phyloP scores from a whole-genome alignment of 2,329 filamentous ascomycete genomes.

The Fusarium drepaniforme region DNA sequence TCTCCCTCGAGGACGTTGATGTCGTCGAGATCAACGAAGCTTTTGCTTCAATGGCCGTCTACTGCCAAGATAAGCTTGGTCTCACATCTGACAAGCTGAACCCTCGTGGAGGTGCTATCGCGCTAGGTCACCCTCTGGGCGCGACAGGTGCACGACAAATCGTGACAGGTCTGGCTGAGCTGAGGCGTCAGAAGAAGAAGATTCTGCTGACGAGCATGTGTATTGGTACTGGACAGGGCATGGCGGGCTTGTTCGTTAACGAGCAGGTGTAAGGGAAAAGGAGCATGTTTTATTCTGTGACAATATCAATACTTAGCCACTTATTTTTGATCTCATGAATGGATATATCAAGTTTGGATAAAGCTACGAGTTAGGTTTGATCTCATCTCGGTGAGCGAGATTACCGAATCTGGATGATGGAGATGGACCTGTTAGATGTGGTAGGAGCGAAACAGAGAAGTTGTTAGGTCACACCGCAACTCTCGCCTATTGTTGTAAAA shows the following conservation, averaged over 20 bases:
- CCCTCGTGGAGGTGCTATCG: slow-evolving; percentile 84
- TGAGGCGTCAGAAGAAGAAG: slow-evolving; percentile 88
- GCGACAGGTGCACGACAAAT: slow-evolving; percentile 85
- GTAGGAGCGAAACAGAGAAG: background rate
- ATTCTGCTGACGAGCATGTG: slow-evolving; percentile 93
- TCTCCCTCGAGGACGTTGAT: slow-evolving; percentile 86
- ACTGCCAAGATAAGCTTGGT: slow-evolving; percentile 81
- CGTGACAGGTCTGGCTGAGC: slow-evolving; percentile 90
- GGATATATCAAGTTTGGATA: background rate
- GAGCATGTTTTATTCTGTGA: slow-evolving; percentile 29
- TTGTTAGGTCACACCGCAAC: slow-evolving; percentile 9
- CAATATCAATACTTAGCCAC: slow-evolving; percentile 21
- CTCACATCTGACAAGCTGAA: slow-evolving; percentile 84
- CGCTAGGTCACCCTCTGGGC: slow-evolving; percentile 85
- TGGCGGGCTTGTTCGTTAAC: slow-evolving; percentile 76
- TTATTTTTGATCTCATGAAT: background rate
- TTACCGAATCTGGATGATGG: slow-evolving; percentile 20
- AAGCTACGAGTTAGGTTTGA: slow-evolving; percentile 20
- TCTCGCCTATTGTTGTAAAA: slow-evolving; percentile 17
- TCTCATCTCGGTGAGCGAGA: slow-evolving; percentile 29
- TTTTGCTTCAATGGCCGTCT: slow-evolving; percentile 97
- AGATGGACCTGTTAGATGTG: background rate
- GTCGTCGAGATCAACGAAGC: slow-evolving; percentile 97
- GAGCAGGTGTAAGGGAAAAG: slow-evolving; percentile 55
- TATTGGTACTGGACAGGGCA: slow-evolving; percentile 77